Conservation (phyloP, 768 basidiomycete genomes). For the Termitomyces sp. region DNA sequence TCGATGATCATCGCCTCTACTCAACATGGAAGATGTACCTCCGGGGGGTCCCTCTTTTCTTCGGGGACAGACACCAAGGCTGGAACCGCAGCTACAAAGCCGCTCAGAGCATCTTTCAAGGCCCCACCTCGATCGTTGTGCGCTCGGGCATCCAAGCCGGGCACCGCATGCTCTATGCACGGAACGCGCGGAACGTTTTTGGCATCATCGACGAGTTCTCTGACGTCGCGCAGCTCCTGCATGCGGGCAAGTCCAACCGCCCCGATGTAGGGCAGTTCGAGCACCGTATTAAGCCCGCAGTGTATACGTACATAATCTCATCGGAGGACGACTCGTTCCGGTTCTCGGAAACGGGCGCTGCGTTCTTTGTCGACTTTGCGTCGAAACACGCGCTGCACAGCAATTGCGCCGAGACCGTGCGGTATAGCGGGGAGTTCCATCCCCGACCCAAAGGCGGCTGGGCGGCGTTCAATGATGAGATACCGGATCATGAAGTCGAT, state of each 20-base stretch:
- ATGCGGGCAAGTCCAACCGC: slow-evolving; percentile 29
- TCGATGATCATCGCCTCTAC: slow-evolving; percentile 60
- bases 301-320: slow-evolving; percentile 84
- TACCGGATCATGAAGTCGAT: slow-evolving; percentile 45
- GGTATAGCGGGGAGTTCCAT: slow-evolving; percentile 80
- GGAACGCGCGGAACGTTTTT: slow-evolving; percentile 55
- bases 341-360: slow-evolving; percentile 84
- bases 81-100: slow-evolving; percentile 69
- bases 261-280: slow-evolving; percentile 13
- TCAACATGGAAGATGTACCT: slow-evolving; percentile 79
- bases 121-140: slow-evolving; percentile 56
- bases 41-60: slow-evolving; percentile 52
- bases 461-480: slow-evolving; percentile 53
- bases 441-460: slow-evolving; percentile 67
- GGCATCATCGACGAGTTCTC: slow-evolving; percentile 48
- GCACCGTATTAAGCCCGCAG: slow-evolving; percentile 66
- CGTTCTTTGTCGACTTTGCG: slow-evolving; percentile 83
- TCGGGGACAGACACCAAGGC: slow-evolving; percentile 52
- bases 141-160: slow-evolving; percentile 68
- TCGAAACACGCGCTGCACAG: slow-evolving; percentile 85
- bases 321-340: slow-evolving; percentile 70
- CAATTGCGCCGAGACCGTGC: slow-evolving; percentile 61
- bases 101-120: slow-evolving; percentile 67
- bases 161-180: slow-evolving; percentile 71
- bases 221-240: slow-evolving; percentile 49